Base-by-base conservation (phyloP, 1,284 basidiomycete genomes). In the Fereydounia khargensis region DNA sequence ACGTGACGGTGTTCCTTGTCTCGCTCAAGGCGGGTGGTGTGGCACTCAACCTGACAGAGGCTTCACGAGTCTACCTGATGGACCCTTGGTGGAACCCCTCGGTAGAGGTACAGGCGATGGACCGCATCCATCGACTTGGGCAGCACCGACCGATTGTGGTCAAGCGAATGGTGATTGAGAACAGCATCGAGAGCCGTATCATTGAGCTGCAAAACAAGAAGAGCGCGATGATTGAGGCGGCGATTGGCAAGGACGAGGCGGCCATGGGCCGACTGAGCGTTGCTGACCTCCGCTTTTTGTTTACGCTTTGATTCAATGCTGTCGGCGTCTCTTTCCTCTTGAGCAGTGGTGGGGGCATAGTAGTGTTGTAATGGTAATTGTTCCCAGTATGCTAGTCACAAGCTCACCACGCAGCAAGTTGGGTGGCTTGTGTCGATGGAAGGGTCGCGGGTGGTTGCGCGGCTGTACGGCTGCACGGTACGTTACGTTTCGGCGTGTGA, bases 1-100 rank as follows among this genome's bases (percentile, higher is more conserved):
- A 90, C 48, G 90, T 96, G 31, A 96, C 91, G 4, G 89, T 99
- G 11, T 98, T 99, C 81, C 82, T 99, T 27, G 91, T 98, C 46
- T 83, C 81, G 14, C 78, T 99, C 70, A 98, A 97, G 78, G 94
- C 95, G 0, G 94, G 94, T 34, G 92, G 94, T 77, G 91, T 95
- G 1, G 91, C 92, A 3, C 57, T 75, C 28, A 75, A 75, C 42
- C 42, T 75, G 44, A 73, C 70, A 8, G 73, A 75, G 35, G 73
- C 73, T 6, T 71, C 68, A 24, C 64, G 72, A n/a, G 72, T 74
- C 4, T 74, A 68, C 35, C 45, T 74, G 42, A 74, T 74, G 72
- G 72, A 74, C 39, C 70, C 68, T 1, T 74, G 70, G 70, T 76
- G 73, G 73, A 76, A 76, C 25, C 70, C 73, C 4, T 70, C 64